A percentile compares a stretch with the other conserved stretches of the same genome.
Conservation (phyloP, 768 basidiomycete genomes). For the Suillus spraguei region DNA sequence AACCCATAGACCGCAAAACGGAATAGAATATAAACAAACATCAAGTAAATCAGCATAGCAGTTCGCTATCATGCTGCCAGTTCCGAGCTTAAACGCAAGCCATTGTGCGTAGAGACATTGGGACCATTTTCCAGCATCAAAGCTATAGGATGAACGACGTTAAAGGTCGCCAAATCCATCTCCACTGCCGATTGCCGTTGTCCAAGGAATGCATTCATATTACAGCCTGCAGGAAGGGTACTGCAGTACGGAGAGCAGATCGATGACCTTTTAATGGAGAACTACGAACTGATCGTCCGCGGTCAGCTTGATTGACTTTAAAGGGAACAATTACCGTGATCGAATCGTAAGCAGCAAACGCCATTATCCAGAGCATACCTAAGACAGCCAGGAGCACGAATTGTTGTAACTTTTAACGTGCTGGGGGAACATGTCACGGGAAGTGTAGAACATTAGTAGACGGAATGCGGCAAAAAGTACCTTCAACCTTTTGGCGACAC, state of each 20-base stretch:
- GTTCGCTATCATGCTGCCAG: background rate
- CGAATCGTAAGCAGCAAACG: background rate
- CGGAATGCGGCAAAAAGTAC: background rate
- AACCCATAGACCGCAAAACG: background rate
- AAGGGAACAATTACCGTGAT: background rate
- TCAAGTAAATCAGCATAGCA: no score
- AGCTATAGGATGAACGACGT: background rate
- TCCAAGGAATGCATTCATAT: constrained; percentile 10
- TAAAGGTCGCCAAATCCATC: background rate
- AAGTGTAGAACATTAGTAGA: no score
- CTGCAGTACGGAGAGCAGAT: constrained; percentile 23
- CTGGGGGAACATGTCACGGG: background rate
- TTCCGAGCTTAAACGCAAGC: background rate
- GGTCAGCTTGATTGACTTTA: background rate
- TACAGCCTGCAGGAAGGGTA: constrained; percentile 23
- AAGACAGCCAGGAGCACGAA: background rate
- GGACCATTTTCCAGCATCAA: background rate
- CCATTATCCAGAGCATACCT: background rate
- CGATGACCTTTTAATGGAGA: background rate
- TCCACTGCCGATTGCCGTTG: background rate
- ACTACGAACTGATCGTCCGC: background rate
- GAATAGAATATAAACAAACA: background rate
- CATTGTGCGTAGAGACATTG: background rate
- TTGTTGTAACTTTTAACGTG: background rate
- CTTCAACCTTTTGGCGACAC: background rate